Conservation (phyloP, 2,329 filamentous ascomycete genomes). For the Calonectria henricotiae region DNA sequence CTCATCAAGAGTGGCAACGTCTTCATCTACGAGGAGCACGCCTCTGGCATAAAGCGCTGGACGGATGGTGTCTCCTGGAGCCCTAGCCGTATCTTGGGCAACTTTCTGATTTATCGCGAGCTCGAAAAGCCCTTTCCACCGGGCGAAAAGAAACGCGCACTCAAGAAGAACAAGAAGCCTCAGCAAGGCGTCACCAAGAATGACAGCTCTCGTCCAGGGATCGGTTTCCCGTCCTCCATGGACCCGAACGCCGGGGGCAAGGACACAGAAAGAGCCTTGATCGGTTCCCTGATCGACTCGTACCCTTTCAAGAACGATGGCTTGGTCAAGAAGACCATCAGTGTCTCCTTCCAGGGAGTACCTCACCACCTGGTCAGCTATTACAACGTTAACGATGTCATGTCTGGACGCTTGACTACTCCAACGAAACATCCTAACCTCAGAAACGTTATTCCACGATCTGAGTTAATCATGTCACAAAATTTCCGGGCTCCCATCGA, state of each 20-base stretch:
- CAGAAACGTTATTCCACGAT: slow-evolving; percentile 68
- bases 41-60: slow-evolving; percentile 94
- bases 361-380: slow-evolving; percentile 92
- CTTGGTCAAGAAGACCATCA: slow-evolving; percentile 94
- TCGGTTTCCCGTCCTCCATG: slow-evolving; percentile 36
- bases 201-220: slow-evolving; percentile 49
- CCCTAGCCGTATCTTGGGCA: slow-evolving; percentile 87
- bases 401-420: slow-evolving; percentile 71
- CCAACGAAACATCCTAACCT: slow-evolving; percentile 68
- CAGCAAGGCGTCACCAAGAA: slow-evolving; percentile 59
- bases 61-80: slow-evolving; percentile 95
- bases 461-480: slow-evolving; percentile 73
- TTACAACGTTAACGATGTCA: slow-evolving; percentile 87
- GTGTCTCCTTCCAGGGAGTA: slow-evolving; percentile 80
- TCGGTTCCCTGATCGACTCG: slow-evolving; percentile 90
- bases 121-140: slow-evolving; percentile 84
- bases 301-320: slow-evolving; percentile 90
- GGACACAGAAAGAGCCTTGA: slow-evolving; percentile 65
- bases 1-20: slow-evolving; percentile 89
- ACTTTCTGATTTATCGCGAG: slow-evolving; percentile 90
- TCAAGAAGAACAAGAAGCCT: slow-evolving; percentile 75
- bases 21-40: slow-evolving; percentile 93
- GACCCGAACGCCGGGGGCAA: slow-evolving; percentile 44
- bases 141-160: slow-evolving; percentile 88
- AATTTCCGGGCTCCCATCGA: slow-evolving; percentile 79